Conservation (phyloP, 106 monocot species). For the Dactylorhiza incarnata region DNA sequence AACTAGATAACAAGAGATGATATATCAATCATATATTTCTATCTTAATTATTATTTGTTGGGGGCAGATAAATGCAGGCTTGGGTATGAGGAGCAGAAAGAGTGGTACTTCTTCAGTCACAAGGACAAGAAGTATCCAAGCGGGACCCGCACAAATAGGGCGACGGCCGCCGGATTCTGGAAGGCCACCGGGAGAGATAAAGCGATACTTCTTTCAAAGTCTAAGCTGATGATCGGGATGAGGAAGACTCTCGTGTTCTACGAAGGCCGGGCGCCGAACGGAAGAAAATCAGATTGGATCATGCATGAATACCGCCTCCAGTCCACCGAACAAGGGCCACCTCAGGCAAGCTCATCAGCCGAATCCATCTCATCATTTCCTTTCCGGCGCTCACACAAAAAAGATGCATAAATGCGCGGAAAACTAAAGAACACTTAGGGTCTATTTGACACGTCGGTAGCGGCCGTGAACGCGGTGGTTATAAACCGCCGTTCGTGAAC, state of each 20-base stretch:
- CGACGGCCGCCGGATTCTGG: constrained; percentile 76
- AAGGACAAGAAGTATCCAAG: constrained; percentile 90
- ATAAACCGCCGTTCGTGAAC: too few species aligned
- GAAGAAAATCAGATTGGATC: constrained; percentile 91
- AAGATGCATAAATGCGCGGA: too few species aligned
- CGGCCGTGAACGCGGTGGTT: too few species aligned
- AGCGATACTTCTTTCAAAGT: constrained; percentile 51
- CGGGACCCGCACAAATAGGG: constrained; percentile 75
- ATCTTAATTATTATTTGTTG: background rate
- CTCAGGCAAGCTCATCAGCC: constrained; percentile 29
- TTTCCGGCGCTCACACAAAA: too few species aligned
- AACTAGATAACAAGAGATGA: too few species aligned
- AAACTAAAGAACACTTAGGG: too few species aligned
- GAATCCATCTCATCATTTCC: background rate
- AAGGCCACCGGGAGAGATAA: constrained; percentile 87
- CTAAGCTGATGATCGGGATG: constrained; percentile 64
- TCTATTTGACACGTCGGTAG: too few species aligned
- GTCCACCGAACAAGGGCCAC: constrained; percentile 57
- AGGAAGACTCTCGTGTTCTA: constrained; percentile 94
- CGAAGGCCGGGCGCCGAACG: constrained; percentile 83
- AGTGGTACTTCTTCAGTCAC: constrained; percentile 96
- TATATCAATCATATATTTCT: too few species aligned
- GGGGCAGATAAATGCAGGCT: constrained; percentile 46
- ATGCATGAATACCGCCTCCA: constrained; percentile 90
- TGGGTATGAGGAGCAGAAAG: constrained; percentile 70